These are phyloP conservation scores for Lodderomyces margitis DNA, from an alignment of 1,139 yeast species.

Conservation along the genomic window DNA sequence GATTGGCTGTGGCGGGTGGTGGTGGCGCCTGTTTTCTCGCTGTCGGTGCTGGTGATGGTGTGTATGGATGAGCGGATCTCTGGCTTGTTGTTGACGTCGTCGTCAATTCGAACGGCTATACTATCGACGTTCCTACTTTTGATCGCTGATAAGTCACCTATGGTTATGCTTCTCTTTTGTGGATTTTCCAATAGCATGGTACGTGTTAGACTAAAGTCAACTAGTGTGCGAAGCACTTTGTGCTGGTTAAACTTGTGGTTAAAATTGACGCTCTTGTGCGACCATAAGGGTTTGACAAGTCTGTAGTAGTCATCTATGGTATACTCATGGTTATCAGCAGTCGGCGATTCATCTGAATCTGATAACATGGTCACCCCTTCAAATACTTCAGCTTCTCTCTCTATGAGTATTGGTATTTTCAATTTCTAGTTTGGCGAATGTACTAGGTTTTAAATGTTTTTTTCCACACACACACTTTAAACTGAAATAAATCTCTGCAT, in stretches of 20 bases:
- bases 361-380: conserved; percentile 9
- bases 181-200: conserved; percentile 21
- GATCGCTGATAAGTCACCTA: conserved; percentile 22
- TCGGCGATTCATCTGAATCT: conserved; percentile 16
- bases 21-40: background rate
- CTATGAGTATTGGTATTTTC: background rate
- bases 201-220: conserved; percentile 28
- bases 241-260: conserved; percentile 21
- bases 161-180: conserved; percentile 24
- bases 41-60: conserved; percentile 6
- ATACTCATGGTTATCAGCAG: conserved; percentile 17
- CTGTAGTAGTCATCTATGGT: conserved; percentile 23
- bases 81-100: background rate
- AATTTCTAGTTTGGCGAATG: background rate
- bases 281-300: conserved; percentile 22
- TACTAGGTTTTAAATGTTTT: conserved; percentile 1
- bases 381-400: too few relatives aligned
- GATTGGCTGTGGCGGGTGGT: background rate
- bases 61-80: background rate
- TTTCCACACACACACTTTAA: background rate
- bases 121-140: conserved; percentile 15
- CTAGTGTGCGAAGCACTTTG: conserved; percentile 25
- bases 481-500: background rate
- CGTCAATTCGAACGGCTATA: conserved; percentile 9
- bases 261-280: conserved; percentile 12